phyloP scores from a whole-genome alignment of 2,329 filamentous ascomycete species.

The Tricladium varicosporioides region DNA sequence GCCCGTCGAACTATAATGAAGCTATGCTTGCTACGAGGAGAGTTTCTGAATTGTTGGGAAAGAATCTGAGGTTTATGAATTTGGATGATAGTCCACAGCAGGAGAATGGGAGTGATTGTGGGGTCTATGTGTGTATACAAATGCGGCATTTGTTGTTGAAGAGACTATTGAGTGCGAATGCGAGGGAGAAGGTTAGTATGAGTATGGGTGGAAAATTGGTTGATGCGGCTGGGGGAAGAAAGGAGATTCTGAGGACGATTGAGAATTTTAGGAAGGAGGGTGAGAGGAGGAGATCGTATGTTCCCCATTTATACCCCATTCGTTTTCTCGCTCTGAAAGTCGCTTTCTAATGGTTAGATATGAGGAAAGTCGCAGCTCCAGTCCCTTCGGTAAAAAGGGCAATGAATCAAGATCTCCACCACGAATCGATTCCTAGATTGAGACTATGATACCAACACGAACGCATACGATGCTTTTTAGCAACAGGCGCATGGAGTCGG shows the following conservation, averaged over 20 bases:
- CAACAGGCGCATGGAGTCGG: constrained; percentile 10
- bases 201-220: constrained; percentile 83
- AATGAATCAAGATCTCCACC: constrained; percentile 16
- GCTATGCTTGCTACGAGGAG: constrained; percentile 68
- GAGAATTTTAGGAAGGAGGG: constrained; percentile 85
- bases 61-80: constrained; percentile 71
- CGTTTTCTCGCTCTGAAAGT: background rate
- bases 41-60: constrained; percentile 65
- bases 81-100: constrained; percentile 86
- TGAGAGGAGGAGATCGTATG: constrained; percentile 77
- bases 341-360: constrained; percentile 1
- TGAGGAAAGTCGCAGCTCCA: constrained; percentile 17
- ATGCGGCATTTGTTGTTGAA: constrained; percentile 94
- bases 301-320: constrained; percentile 25
- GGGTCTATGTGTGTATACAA: constrained; percentile 90
- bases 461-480: constrained; percentile 3
- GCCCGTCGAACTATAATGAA: constrained; percentile 71
- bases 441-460: background rate
- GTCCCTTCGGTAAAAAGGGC: constrained; percentile 7
- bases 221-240: constrained; percentile 75
- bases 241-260: constrained; percentile 89
- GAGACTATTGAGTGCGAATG: constrained; percentile 74
- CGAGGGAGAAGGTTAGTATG: constrained; percentile 88
- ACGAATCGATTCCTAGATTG: constrained; percentile 20
- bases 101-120: constrained; percentile 89